Evolutionary conservation across 1,284 basidiomycete species (phyloP), one percentile per base, ranked within the genome.

Genomic region (Heimioporus retisporus): DNA sequence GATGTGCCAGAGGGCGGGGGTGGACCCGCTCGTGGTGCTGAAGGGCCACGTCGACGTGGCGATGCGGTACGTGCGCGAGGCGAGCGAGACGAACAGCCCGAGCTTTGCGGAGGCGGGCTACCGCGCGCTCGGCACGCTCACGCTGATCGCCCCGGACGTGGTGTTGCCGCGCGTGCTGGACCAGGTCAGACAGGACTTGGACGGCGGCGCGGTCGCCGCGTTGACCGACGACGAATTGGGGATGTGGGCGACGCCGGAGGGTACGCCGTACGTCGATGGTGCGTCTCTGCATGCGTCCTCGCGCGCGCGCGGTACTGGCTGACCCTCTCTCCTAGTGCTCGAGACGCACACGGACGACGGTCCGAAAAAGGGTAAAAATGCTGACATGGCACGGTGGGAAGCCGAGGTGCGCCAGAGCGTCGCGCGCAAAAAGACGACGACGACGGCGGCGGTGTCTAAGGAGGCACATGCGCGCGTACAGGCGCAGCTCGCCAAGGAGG

Each of bases 351-450:
- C 83, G 10, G 84, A 85, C 13, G 76, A 80, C 0, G 81, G 81
- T 35, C 82, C 86, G 48, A 90, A 86, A 71, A 97, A 96, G 78
- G 93, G 95, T 46, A 97, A 97, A 72, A 92, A 91, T 68, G 90
- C 93, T 18, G 95, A 94, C 55, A 92, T 96, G 35, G 91, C 94
- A 18, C 92, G 94, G 73, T 99, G 96, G 96, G 97, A 99, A 71
- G 92, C 91, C 42, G 96, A 98, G 69, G 83, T 97, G n/a, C 89
- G 96, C 15, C 92, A 93, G 72, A 90, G 92, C 0, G 83, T 98
- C 1, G 93, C 93, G 11, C 88, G 83, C 68, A 97, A 97, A 82
- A 93, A 90, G 74, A 31, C 42, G 60, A 77, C 60, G 2, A 79
- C n/a, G n/a, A n/a, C n/a, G n/a, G n/a, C 81, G 3, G 85, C 86